phyloP scores from a whole-genome alignment of 768 basidiomycete genomes.

The Rhodotorula toruloides region DNA sequence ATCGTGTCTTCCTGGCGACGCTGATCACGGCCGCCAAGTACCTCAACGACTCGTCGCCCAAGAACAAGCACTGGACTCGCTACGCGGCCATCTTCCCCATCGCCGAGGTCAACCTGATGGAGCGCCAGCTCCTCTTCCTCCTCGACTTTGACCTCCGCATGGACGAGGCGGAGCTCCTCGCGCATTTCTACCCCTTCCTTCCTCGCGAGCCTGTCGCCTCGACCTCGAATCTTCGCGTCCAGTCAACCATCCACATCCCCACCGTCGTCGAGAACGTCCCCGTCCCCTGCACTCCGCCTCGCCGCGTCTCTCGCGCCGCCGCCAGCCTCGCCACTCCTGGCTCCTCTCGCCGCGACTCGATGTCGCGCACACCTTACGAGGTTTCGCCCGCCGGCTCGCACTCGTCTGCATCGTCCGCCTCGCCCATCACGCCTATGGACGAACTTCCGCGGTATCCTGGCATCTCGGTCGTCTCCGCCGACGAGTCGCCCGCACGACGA shows the following conservation, averaged over 20 bases:
- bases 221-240: constrained; percentile 3
- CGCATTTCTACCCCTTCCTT: constrained; percentile 57
- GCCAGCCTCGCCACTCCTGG: no score
- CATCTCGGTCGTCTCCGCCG: constrained; percentile 5
- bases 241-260: constrained; percentile 8
- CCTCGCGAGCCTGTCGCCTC: constrained; percentile 28
- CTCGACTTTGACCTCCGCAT: constrained; percentile 91
- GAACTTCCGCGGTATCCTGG: constrained; percentile 21
- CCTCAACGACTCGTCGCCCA: constrained; percentile 72
- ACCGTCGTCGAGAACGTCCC: constrained; percentile 9
- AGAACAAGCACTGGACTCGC: constrained; percentile 86
- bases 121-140: constrained; percentile 85
- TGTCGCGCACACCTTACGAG: not conserved
- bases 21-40: constrained; percentile 96
- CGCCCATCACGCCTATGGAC: constrained; percentile 22
- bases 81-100: constrained; percentile 67
- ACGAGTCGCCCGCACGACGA: constrained; percentile 4
- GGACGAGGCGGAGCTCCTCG: constrained; percentile 68
- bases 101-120: constrained; percentile 79
- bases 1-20: constrained; percentile 90
- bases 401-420: constrained; percentile 19
- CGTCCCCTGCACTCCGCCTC: not conserved
- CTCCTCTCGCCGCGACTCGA: no score
- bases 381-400: constrained; percentile 24
- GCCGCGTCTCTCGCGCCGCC: not conserved